Conservation (phyloP, 768 basidiomycete species). For the Leccinum obscurum region DNA sequence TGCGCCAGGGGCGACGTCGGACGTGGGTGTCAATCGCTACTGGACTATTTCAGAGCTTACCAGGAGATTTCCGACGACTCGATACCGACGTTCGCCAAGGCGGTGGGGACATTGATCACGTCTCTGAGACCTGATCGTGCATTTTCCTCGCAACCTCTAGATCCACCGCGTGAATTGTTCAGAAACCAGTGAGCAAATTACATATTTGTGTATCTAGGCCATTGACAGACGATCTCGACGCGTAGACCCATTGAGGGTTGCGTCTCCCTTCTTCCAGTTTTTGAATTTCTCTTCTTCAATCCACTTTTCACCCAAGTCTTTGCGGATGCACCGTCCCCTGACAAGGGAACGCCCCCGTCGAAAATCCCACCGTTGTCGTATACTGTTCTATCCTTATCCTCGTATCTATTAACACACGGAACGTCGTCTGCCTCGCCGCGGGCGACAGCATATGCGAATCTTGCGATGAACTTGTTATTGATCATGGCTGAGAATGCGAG, state of each 20-base stretch:
- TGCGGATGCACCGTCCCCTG: slow-evolving; percentile 35
- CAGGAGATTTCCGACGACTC: slow-evolving; percentile 55
- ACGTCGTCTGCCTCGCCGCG: slow-evolving; percentile 59
- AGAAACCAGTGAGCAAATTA: slow-evolving; percentile 24
- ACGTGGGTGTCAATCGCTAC: background rate
- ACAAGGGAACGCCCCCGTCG: slow-evolving; percentile 22
- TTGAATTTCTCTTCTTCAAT: slow-evolving; percentile 60
- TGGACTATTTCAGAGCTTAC: slow-evolving; percentile 45
- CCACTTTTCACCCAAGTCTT: slow-evolving; percentile 49
- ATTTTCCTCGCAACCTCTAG: slow-evolving; percentile 44
- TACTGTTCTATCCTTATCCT: slow-evolving; percentile 56
- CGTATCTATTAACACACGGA: slow-evolving; percentile 68
- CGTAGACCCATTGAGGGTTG: slow-evolving; percentile 38
- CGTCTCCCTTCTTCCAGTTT: slow-evolving; percentile 57
- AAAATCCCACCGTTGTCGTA: slow-evolving; percentile 41
- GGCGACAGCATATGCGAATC: slow-evolving; percentile 60
- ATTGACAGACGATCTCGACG: no score
- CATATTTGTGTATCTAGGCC: no score
- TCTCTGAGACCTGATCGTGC: slow-evolving; percentile 57
- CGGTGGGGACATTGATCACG: slow-evolving; percentile 51
- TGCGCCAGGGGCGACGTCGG: slow-evolving; percentile 8
- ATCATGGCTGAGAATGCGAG: slow-evolving; percentile 49
- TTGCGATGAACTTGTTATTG: slow-evolving; percentile 55
- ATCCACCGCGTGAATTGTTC: slow-evolving; percentile 53
- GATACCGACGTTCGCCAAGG: slow-evolving; percentile 48